These are phyloP conservation scores for Magnolia officinalis DNA, from an alignment of 164 flowering plant species.

Conservation along the genomic window DNA sequence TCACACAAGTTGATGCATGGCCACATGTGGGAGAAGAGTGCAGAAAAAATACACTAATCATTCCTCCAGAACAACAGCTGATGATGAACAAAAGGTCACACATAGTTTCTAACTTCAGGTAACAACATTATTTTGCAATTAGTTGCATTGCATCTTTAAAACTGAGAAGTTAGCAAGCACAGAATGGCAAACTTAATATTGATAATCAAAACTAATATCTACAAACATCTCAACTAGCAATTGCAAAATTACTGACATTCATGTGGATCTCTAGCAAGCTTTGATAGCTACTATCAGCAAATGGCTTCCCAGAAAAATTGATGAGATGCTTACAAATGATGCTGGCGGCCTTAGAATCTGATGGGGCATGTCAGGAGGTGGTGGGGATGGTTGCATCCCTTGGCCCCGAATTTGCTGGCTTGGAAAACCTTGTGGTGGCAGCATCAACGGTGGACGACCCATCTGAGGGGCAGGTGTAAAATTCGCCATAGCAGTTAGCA, in stretches of 20 bases:
- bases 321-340: conserved; percentile 5
- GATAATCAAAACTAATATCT: no score
- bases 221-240: background rate
- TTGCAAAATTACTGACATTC: background rate
- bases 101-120: no score
- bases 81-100: no score
- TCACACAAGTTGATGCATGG: no score
- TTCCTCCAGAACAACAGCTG: no score
- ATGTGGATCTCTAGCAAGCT: background rate
- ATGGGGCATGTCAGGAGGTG: conserved; percentile 65
- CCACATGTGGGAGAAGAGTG: no score
- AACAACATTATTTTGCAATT: no score
- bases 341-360: conserved; percentile 23
- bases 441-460: conserved; percentile 50
- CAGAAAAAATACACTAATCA: no score
- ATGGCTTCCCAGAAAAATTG: background rate
- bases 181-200: no score
- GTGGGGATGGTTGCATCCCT: conserved; percentile 33
- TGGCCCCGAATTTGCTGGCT: conserved; percentile 45
- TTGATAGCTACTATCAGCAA: background rate
- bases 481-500: conserved; percentile 70
- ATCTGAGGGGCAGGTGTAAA: conserved; percentile 52
- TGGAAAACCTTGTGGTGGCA: conserved; percentile 71
- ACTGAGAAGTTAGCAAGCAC: no score
- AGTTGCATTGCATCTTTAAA: no score